Conservation (phyloP, 2,329 filamentous ascomycete genomes). For the Didymosphaeria variabile region DNA sequence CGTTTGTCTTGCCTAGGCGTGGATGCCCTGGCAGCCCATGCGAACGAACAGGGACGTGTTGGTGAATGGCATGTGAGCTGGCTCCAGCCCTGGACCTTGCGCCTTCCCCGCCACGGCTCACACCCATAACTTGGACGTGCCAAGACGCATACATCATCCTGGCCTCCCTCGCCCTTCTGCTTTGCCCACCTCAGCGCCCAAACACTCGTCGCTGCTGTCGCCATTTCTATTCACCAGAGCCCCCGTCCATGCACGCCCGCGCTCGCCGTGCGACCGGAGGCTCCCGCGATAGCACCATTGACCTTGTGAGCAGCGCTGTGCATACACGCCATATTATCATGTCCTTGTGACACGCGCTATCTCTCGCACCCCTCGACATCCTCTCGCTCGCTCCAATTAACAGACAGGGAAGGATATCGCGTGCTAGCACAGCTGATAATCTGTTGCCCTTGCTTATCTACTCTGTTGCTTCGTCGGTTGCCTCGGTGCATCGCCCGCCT, state of each 20-base stretch:
- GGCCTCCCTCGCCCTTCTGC: slow-evolving; percentile 7
- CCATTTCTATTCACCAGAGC: slow-evolving; percentile 17
- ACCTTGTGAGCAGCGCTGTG: slow-evolving; percentile 25
- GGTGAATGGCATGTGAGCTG: slow-evolving; percentile 27
- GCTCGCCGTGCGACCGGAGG: slow-evolving; percentile 25
- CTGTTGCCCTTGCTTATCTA: not conserved
- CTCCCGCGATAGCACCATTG: slow-evolving; percentile 23
- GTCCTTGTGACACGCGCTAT: slow-evolving; percentile 51
- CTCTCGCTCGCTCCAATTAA: slow-evolving; percentile 21
- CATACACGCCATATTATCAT: slow-evolving; percentile 38
- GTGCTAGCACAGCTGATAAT: slow-evolving; percentile 22
- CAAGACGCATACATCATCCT: slow-evolving; percentile 38
- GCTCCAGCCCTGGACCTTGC: slow-evolving; percentile 15
- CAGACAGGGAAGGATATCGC: slow-evolving; percentile 20
- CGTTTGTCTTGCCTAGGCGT: slow-evolving; percentile 18
- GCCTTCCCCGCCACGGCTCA: slow-evolving; percentile 28
- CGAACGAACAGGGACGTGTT: slow-evolving; percentile 4
- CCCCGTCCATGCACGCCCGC: slow-evolving; percentile 25
- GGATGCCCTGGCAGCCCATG: not conserved
- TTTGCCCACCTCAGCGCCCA: slow-evolving; percentile 10
- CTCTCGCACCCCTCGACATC: slow-evolving; percentile 27
- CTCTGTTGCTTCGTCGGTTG: slow-evolving; percentile 19
- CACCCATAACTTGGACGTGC: slow-evolving; percentile 25
- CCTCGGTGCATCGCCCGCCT: slow-evolving; percentile 31
- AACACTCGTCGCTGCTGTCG: slow-evolving; percentile 10